These are phyloP conservation scores for Salix caprea DNA, from an alignment of 345 rosid species.

Conservation along the genomic window DNA sequence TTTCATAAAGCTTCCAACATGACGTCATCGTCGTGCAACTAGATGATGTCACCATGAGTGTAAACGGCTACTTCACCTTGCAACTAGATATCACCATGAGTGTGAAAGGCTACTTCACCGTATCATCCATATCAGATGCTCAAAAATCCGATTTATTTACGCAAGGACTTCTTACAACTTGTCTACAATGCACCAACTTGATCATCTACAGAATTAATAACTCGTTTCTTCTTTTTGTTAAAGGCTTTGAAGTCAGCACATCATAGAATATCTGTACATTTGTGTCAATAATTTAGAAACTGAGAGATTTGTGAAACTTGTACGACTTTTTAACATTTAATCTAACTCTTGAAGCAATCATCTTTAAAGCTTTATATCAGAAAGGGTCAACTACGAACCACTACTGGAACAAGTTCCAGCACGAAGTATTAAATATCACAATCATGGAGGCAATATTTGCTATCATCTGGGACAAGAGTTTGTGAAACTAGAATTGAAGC, in stretches of 20 bases:
- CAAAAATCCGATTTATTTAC: neutral
- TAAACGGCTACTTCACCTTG: too few relatives aligned
- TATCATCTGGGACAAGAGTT: neutral
- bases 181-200: neutral
- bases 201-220: neutral
- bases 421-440: too few relatives aligned
- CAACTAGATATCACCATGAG: too few relatives aligned
- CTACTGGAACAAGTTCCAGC: too few relatives aligned
- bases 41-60: too few relatives aligned
- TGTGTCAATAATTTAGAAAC: neutral
- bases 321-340: too few relatives aligned
- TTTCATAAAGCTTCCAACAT: too few relatives aligned
- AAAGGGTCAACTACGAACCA: too few relatives aligned
- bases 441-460: neutral
- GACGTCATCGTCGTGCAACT: too few relatives aligned
- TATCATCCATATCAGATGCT: neutral
- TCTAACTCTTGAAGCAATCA: too few relatives aligned
- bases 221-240: neutral
- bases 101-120: too few relatives aligned
- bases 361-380: neutral
- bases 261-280: neutral
- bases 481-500: neutral
- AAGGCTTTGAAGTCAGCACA: neutral
- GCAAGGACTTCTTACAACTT: neutral
- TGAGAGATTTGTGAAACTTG: neutral